These are phyloP conservation scores for Ambrosiella beaveri DNA, from an alignment of 2,329 filamentous ascomycete species.

Conservation along the genomic window DNA sequence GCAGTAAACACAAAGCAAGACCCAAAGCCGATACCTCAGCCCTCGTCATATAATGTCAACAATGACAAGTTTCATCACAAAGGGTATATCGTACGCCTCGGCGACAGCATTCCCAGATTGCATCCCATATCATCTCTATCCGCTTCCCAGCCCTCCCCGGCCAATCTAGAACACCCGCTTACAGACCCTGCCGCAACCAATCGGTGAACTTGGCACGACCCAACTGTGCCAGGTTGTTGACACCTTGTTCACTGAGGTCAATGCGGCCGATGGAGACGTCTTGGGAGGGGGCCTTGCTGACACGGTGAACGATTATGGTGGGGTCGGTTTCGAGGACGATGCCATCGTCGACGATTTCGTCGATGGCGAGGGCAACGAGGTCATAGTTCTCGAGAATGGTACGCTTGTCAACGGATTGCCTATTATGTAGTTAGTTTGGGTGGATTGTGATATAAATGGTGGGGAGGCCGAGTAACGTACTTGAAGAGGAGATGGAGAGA, in stretches of 20 bases:
- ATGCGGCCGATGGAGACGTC: slow-evolving; percentile 88
- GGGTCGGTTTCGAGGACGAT: slow-evolving; percentile 96
- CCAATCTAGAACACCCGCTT: slow-evolving; percentile 13
- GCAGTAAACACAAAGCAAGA: background rate
- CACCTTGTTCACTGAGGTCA: slow-evolving; percentile 86
- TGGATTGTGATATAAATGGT: background rate
- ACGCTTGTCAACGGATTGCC: slow-evolving; percentile 90
- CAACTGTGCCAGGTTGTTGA: slow-evolving; percentile 86
- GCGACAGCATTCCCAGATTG: background rate
- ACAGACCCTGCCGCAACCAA: slow-evolving; percentile 72
- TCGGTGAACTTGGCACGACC: slow-evolving; percentile 84
- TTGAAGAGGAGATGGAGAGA: slow-evolving; percentile 82
- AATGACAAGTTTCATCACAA: background rate
- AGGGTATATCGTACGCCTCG: background rate
- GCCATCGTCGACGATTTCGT: slow-evolving; percentile 89
- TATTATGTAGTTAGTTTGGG: slow-evolving; percentile 20
- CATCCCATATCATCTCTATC: background rate
- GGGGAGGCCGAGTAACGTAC: slow-evolving; percentile 31
- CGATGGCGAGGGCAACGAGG: slow-evolving; percentile 78
- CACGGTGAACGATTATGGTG: slow-evolving; percentile 77
- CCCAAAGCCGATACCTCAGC: background rate
- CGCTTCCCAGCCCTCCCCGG: background rate
- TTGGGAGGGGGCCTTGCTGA: slow-evolving; percentile 78
- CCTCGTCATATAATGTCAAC: background rate
- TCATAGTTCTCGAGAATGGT: slow-evolving; percentile 99